These are phyloP conservation scores for Cupressus sempervirens DNA, from an alignment of 75 land plant species.

Conservation along the genomic window DNA sequence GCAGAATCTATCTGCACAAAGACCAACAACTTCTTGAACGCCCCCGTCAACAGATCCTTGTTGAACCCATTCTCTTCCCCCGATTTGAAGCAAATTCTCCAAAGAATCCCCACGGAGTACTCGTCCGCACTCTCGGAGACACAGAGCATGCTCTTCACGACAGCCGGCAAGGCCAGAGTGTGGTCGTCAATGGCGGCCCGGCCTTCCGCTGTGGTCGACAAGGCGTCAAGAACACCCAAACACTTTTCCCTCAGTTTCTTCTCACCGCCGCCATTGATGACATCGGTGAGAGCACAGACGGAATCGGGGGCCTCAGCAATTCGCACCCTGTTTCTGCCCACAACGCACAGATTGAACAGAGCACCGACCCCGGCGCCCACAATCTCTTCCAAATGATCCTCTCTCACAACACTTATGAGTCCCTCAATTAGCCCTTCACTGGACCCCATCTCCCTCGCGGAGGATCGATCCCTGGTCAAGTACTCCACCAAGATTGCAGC, in stretches of 20 bases:
- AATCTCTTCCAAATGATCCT: neutral
- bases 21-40: conserved; percentile 19
- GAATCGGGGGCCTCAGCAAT: conserved; percentile 15
- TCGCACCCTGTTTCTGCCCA: neutral
- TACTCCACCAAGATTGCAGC: neutral
- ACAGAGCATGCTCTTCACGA: conserved; percentile 19
- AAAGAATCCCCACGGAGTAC: conserved; percentile 21
- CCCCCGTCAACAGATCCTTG: conserved; percentile 19
- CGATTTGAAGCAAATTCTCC: conserved; percentile 16
- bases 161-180: conserved; percentile 7
- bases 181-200: conserved; percentile 16
- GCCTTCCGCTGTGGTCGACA: conserved; percentile 29
- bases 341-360: conserved; percentile 6
- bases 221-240: conserved; percentile 23
- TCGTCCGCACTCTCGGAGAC: conserved; percentile 17
- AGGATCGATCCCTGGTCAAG: neutral
- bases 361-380: conserved; percentile 1
- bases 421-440: neutral
- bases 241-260: conserved; percentile 14
- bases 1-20: conserved; percentile 32
- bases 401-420: neutral
- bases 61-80: conserved; percentile 11
- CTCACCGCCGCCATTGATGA: neutral
- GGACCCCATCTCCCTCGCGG: conserved; percentile 9
- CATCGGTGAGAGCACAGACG: conserved; percentile 10